Conservation (phyloP, 176 grass and related monocot species). For the Elymus sibiricus region DNA sequence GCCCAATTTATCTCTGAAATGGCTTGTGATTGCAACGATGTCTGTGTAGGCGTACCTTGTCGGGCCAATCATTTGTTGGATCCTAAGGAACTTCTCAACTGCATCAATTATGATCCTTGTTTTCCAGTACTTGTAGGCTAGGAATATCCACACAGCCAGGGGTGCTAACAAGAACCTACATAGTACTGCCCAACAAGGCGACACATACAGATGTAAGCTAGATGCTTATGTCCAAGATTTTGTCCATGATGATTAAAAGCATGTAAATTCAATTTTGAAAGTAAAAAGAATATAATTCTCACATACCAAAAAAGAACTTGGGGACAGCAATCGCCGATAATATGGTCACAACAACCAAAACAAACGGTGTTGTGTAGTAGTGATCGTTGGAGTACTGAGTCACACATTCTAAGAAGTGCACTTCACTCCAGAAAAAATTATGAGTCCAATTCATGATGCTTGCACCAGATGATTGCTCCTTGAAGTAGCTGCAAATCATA, state of each 20-base stretch:
- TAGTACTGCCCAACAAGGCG: not conserved
- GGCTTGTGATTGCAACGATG: not conserved
- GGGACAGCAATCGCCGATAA: not conserved
- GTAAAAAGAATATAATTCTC: not conserved
- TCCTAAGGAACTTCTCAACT: not conserved
- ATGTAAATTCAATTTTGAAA: not conserved
- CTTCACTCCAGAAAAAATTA: not conserved
- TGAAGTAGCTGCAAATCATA: not conserved
- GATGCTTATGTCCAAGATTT: too few relatives aligned
- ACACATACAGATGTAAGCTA: not conserved
- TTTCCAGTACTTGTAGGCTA: not conserved
- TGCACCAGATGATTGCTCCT: not conserved
- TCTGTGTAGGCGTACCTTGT: not conserved
- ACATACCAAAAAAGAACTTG: not conserved
- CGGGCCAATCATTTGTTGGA: not conserved
- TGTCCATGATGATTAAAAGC: too few relatives aligned
- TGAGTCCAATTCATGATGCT: not conserved
- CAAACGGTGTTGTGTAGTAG: not conserved
- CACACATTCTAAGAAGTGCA: not conserved
- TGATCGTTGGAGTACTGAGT: too few relatives aligned
- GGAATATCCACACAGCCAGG: not conserved
- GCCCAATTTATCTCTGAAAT: not conserved
- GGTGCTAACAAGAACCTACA: not conserved
- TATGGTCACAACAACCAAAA: not conserved
- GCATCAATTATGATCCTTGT: not conserved